Base-by-base conservation (phyloP, 2,329 filamentous ascomycete species). In the Claviceps pusilla region DNA sequence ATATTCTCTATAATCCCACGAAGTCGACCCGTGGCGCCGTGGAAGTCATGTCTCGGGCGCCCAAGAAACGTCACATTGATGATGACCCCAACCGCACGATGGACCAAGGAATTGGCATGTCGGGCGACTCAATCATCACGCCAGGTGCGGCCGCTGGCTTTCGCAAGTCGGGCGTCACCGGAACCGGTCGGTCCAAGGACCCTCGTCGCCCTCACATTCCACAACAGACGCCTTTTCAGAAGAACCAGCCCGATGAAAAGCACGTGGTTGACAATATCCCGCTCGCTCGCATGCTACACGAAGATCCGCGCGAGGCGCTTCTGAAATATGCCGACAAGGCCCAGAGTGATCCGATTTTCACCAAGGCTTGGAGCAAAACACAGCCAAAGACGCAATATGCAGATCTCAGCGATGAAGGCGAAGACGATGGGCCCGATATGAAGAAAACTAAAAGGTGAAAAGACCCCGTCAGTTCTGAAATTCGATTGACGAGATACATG, bases 261-360 rank as follows among this genome's bases (percentile, higher is more conserved):
- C 88, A 94, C 66, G 88, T 98, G 57, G 84, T 84, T 62, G 82
- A 91, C 65, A 87, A 87, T 59, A 95, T 97, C 53, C 89, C 90
- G 33, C 77, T 97, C 12, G 91, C 89, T 58, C 84, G 82, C 58
- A 95, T 98, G 88, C 77, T 95, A 50, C 90, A 98, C 68, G 93
- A 98, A 68, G 93, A 98, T 72, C 93, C 93, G 0, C 77, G 93
- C 59, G 93, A 95, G 69, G 93, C 93, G 48, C 72, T 98, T 64
- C 72, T 98, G 57, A 96, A 94, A 72, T 98, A 97, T 74, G 91
- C 89, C 42, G 88, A 95, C 54, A 84, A 94, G 65, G 89, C 90
- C 12, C 83, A 95, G 69, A 91, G 88, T 66, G 90, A 97, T 66
- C 91, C 90, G 0, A 78, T 95, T 62, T 98, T 97, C 65, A 98